These are phyloP conservation scores for Flaveria linearis DNA, from an alignment of 129 eudicot species.

Conservation along the genomic window DNA sequence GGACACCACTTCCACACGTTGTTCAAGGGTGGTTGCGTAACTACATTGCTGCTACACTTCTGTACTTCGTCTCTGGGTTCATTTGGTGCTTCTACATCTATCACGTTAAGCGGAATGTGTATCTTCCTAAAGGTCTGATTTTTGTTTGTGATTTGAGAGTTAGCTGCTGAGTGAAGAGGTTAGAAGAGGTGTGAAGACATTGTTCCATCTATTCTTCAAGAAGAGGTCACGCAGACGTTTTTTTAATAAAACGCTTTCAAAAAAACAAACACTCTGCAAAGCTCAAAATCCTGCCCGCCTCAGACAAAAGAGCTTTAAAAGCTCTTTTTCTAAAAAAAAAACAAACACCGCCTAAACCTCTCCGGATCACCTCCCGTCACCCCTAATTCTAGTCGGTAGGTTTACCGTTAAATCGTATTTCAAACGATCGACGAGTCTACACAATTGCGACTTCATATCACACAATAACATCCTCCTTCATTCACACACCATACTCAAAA, in stretches of 20 bases:
- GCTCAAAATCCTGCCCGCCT: too few relatives aligned
- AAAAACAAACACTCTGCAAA: too few relatives aligned
- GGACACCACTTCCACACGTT: too few relatives aligned
- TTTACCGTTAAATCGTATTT: background rate
- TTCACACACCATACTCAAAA: background rate
- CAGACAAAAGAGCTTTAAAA: too few relatives aligned
- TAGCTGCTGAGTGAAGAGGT: too few relatives aligned
- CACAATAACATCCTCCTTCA: slow-evolving; percentile 6
- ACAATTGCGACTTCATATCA: background rate
- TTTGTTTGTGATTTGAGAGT: background rate
- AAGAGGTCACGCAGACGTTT: too few relatives aligned
- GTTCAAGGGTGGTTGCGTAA: slow-evolving; percentile 91
- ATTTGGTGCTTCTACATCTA: slow-evolving; percentile 86
- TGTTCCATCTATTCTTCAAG: too few relatives aligned
- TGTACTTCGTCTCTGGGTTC: slow-evolving; percentile 63
- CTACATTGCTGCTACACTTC: slow-evolving; percentile 64
- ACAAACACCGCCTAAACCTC: too few relatives aligned
- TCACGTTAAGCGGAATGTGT: slow-evolving; percentile 64
- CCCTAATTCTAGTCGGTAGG: background rate
- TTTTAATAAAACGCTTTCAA: too few relatives aligned
- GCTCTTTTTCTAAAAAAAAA: too few relatives aligned
- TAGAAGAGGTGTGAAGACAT: too few relatives aligned
- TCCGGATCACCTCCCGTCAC: background rate
- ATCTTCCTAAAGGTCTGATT: slow-evolving; percentile 67
- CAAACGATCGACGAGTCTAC: background rate